These are phyloP conservation scores for Cryptosporidium sp. DNA, from an alignment of 169 alveolate genomes.

Conservation along the genomic window DNA sequence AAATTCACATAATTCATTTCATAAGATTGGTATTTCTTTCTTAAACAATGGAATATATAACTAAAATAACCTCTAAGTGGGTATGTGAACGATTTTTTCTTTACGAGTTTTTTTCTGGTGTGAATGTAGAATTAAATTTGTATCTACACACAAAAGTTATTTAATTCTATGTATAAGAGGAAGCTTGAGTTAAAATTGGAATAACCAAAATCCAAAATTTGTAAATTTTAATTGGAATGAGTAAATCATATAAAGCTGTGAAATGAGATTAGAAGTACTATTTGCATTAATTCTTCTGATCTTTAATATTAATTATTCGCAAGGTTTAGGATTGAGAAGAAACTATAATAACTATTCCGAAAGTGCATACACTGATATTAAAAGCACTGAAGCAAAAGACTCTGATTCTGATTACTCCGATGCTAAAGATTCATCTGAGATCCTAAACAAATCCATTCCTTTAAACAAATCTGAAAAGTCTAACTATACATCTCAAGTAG, in stretches of 20 bases:
- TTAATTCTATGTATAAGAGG: neutral
- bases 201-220: neutral
- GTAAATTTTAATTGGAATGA: neutral
- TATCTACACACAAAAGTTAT: conserved; percentile 15
- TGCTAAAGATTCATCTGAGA: neutral
- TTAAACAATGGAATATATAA: neutral
- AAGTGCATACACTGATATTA: conserved; percentile 2
- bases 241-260: neutral
- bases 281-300: neutral
- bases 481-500: neutral
- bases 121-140: neutral
- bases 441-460: neutral
- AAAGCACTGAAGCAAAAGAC: neutral
- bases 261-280: neutral
- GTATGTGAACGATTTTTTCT: neutral
- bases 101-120: conserved; percentile 14
- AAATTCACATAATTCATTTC: neutral
- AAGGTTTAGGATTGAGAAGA: neutral
- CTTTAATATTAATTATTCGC: neutral
- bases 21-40: too few species aligned
- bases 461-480: neutral
- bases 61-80: neutral
- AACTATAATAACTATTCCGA: neutral
- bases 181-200: neutral
- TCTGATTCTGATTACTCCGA: neutral